Base-by-base conservation (phyloP, 2,329 filamentous ascomycete genomes). In the Teratosphaeria zuluensis region DNA sequence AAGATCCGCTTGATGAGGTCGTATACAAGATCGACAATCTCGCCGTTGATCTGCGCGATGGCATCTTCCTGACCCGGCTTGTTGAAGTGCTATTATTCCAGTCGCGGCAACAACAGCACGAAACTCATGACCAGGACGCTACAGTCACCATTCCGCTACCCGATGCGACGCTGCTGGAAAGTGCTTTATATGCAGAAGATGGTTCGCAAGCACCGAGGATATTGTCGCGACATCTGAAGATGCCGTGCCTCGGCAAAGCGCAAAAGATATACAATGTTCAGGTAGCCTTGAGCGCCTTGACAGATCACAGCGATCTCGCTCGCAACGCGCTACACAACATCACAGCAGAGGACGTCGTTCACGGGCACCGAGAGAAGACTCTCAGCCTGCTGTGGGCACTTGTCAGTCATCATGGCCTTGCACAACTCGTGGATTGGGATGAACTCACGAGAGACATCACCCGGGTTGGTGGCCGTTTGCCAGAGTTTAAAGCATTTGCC, bases 341-440 rank as follows among this genome's bases (percentile, higher is more conserved):
- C 38, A 75, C 71, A 14, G 77, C 83, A 0, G 79, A 81, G 46
- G 81, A 86, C 57, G 80, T 87, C 53, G 82, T 87, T 6, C 79
- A 86, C 63, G 84, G 84, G 2, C 82, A 85, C 64, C 79, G 84
- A 8, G 84, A 87, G 65, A 85, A 83, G 69, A 86, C 83, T 0
- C 74, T 87, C 52, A 78, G 77, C 4, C 73, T 86, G 9, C 74
- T 87, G 4, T 86, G 83, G 83, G 75, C 76, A 3, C 73, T 87
- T 24, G 78, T 86, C 42, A 80, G 80, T 48, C 78, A 78, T 68
- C 81, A 79, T 73, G 82, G 82, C 1, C 71, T 86, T 7, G 69
- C 73, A 5, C 73, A 70, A 6, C 73, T 86, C 0, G 74, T 86
- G 1, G 78, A 86, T 63, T 82, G 80, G 77, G 68, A 74, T 5